These are phyloP conservation scores for Cryphonectria radicalis DNA, from an alignment of 2,329 filamentous ascomycete species.

Conservation along the genomic window DNA sequence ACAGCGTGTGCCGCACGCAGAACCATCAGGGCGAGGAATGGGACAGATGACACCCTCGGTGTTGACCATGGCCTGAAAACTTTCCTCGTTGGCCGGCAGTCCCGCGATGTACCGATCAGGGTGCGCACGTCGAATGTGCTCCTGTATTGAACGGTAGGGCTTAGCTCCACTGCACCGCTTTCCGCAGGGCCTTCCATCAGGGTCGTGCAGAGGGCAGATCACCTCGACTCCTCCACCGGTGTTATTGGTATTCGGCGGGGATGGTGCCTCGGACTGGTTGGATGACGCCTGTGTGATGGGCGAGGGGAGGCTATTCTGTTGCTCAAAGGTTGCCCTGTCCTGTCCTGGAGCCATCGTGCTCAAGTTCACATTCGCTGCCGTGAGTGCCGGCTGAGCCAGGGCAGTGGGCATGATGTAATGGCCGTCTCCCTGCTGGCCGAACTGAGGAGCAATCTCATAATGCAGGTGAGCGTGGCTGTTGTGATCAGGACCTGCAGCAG, in stretches of 20 bases:
- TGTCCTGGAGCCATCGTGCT: neutral
- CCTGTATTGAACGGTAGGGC: constrained; percentile 93
- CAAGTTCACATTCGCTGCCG: neutral
- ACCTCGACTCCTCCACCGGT: constrained; percentile 8
- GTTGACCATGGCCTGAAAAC: constrained; percentile 95
- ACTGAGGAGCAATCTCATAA: neutral
- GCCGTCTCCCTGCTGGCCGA: neutral
- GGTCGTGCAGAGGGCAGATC: constrained; percentile 22
- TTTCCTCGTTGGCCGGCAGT: constrained; percentile 96
- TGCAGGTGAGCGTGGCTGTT: constrained; percentile 1
- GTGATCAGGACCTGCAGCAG: neutral
- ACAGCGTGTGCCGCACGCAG: constrained; percentile 3
- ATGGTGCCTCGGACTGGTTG: constrained; percentile 5
- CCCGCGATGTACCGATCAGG: constrained; percentile 97
- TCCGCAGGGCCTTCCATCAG: constrained; percentile 20
- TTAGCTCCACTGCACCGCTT: constrained; percentile 26
- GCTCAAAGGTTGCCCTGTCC: neutral
- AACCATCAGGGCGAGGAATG: constrained; percentile 3
- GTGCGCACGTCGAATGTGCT: constrained; percentile 96
- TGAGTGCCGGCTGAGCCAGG: neutral
- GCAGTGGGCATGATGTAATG: constrained; percentile 1
- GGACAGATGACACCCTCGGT: constrained; percentile 39
- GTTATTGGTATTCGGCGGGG: neutral
- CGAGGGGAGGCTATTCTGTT: constrained; percentile 8
- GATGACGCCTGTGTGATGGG: constrained; percentile 12